Evolutionary conservation across 2,329 filamentous ascomycete genomes (phyloP), one percentile per base, ranked within the genome.

Genomic region (Cryoendolithus antarcticus): DNA sequence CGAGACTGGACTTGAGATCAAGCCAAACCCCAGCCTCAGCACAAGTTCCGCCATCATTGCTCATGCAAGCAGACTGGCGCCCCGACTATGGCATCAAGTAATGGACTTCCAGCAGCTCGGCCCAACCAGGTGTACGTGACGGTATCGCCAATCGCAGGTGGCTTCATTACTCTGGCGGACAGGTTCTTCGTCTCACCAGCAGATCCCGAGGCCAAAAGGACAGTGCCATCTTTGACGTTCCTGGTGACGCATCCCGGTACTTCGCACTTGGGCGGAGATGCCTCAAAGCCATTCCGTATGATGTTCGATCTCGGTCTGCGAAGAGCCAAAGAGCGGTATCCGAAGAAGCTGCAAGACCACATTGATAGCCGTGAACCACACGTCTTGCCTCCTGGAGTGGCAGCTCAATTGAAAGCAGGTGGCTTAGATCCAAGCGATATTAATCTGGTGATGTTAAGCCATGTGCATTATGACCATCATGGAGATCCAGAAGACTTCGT

Each of bases 391-490:
- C 68, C 67, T 0, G 70, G 70, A 41, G 64, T 63, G 9, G 62
- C 60, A 4, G 61, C 53, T 47, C 72, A 30, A 50, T 52, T 35
- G 42, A 44, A 35, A 15, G 35, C 39, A 5, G 64, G 63, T 4
- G 61, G 60, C 1, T 38, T 68, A 2, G 43, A 53, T 4, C 57
- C 63, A 1, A 42, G 43, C 6, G 55, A 60, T 6, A 53, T 67
- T 9, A 51, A 67, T 39, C 52, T 56, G 4, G 58, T 70, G 4
- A 57, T 75, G 6, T 52, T 73, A 1, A 70, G 65, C 46, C 73
- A 77, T 42, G 55, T 56, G 1, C 72, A 77, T 47, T 75, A 70
- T 62, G 72, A 77, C 47, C 73, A 76, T 44, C 61, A 70, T 30
- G 74, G 72, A n/a, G 72, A 69, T 4, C 69, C 71, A 0, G 54